Evolutionary conservation across 306 rosid species (phyloP), one percentile per base, ranked within the genome.

Genomic region (Heteromeles arbutifolia): DNA sequence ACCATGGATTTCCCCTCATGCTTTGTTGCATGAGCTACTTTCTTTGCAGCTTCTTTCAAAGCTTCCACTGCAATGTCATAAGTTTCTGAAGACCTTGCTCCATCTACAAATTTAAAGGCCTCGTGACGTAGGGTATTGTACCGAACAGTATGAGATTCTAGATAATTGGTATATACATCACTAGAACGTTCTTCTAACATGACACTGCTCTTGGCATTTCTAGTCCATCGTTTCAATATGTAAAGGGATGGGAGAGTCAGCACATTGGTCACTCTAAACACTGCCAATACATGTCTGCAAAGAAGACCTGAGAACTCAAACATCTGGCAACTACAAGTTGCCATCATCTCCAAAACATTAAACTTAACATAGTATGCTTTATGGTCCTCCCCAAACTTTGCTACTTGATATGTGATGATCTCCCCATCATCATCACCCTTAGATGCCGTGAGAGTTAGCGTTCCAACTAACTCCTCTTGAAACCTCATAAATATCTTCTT

Each of bases 251-350:
- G 99, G 58, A 95, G 99, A 59, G 99, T 95, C 67, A 95, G 91
- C 85, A 95, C 93, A 70, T 95, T 95, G 83, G 99, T 92, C 82
- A 95, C 99, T 87, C 96, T 91, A 80, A 95, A 95, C 75, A 95
- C 99, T 65, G 97, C 98, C 88, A 95, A 86, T 41, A 90, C 84
- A 80, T 95, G 99, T 86, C 99, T 89, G 85, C 99, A 95, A 70
- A 92, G 90, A 92, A 95, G 96, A 77, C 99, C 99, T 5, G 99
- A 95, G 85, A 95, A 95, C 86, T 95, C 99, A 81, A 89, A 95
- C 99, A 92, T 95, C 76, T 92, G 99, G 85, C 99, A 95, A 85
- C 99, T 92, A 78, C 99, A 95, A 73, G 72, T 82, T 21, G 90
- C 97, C 82, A 82, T 92, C 97, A 95, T 95, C 87, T 89, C 96